phyloP scores from a whole-genome alignment of 441 rosid species.

The Gossypium gossypioides region DNA sequence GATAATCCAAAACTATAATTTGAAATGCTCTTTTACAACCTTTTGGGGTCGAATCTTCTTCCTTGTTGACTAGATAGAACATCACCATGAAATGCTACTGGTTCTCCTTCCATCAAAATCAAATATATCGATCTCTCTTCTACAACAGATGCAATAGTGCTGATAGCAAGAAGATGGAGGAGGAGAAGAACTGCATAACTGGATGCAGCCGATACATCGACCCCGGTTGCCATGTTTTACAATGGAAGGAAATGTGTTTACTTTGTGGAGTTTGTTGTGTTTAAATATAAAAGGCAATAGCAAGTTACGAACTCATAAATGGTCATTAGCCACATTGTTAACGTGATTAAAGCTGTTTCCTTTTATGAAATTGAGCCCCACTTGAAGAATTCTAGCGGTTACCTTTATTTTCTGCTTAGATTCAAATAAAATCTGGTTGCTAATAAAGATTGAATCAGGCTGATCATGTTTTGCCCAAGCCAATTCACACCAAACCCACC shows the following conservation, averaged over 20 bases:
- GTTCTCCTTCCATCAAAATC: constrained; percentile 50
- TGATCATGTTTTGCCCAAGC: constrained; percentile 7
- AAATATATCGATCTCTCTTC: constrained; percentile 38
- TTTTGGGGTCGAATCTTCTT: constrained; percentile 17
- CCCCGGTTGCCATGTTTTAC: constrained; percentile 9
- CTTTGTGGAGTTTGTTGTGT: neutral
- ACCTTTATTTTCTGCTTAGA: constrained; percentile 9
- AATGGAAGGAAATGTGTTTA: neutral
- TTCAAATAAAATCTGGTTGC: neutral
- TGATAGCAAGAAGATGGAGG: neutral
- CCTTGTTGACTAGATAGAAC: neutral
- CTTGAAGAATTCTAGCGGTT: neutral
- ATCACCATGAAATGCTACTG: constrained; percentile 34
- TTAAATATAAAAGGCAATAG: neutral
- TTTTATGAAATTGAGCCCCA: neutral
- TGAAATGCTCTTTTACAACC: constrained; percentile 22
- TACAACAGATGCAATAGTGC: constrained; percentile 20
- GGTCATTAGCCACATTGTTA: constrained; percentile 17
- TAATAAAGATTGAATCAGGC: neutral
- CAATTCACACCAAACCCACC: constrained; percentile 6
- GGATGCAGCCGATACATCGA: neutral
- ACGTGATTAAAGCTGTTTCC: constrained; percentile 32
- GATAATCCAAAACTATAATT: neutral
- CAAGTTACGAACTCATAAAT: neutral
- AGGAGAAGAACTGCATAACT: constrained; percentile 1